These are phyloP conservation scores for Paramecium tetraurelia DNA, from an alignment of 73 alveolate species.

Conservation along the genomic window DNA sequence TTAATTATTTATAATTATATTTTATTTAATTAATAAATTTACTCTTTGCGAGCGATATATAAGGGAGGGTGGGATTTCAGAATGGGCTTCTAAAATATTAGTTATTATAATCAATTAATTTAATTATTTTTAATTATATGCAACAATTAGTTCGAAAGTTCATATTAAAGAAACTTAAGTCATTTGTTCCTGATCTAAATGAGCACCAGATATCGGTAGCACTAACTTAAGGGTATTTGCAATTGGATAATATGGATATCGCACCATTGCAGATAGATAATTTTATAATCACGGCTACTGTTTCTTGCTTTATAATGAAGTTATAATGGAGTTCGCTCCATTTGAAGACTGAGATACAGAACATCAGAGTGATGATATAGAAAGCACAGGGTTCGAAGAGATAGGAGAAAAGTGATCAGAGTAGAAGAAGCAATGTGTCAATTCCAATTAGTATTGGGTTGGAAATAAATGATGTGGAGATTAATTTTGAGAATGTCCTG, in stretches of 20 bases:
- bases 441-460: neutral
- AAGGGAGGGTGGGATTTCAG: neutral
- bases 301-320: neutral
- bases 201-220: neutral
- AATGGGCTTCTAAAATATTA: neutral
- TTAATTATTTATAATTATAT: neutral
- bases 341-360: neutral
- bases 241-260: neutral
- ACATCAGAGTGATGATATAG: neutral
- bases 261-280: neutral
- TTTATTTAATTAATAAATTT: neutral
- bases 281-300: neutral
- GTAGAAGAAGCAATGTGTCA: neutral
- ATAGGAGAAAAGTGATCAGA: neutral
- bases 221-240: neutral
- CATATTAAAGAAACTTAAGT: neutral
- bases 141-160: neutral
- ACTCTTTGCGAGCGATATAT: neutral
- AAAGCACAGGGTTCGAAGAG: neutral
- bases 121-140: neutral
- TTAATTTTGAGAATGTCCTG: neutral
- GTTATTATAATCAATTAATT: neutral
- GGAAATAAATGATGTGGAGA: neutral
- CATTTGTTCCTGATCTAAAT: neutral
- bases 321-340: neutral